Conservation (phyloP, 768 basidiomycete species). For the Suillus variegatus region DNA sequence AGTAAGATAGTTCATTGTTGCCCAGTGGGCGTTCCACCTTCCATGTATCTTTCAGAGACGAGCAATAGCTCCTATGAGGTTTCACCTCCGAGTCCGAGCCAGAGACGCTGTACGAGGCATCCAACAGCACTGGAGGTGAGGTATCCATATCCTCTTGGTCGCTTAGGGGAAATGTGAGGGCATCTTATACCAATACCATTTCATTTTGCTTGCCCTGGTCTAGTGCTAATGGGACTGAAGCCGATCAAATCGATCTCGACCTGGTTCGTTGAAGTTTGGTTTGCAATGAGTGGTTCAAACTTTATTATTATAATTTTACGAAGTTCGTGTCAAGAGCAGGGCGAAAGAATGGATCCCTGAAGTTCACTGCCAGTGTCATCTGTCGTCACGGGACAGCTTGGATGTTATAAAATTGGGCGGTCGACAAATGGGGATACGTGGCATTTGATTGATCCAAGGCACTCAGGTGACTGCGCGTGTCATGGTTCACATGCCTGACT, state of each 20-base stretch:
- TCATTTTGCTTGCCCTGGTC: not conserved
- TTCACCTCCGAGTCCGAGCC: not conserved
- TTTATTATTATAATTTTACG: too few species aligned
- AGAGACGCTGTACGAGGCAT: not conserved
- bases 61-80: not conserved
- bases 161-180: too few species aligned
- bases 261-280: not conserved
- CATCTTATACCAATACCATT: slow-evolving; percentile 3
- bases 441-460: not conserved
- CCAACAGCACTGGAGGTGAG: slow-evolving; percentile 2
- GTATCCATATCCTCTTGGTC: not conserved
- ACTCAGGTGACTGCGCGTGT: not conserved
- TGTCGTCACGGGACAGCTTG: too few species aligned
- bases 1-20: slow-evolving; percentile 79
- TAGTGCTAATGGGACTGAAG: not conserved
- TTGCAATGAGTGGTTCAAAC: not conserved
- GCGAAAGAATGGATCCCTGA: too few species aligned
- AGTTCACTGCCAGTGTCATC: too few species aligned
- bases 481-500: not conserved
- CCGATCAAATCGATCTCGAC: not conserved
- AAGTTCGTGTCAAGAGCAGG: too few species aligned
- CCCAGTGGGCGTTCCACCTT: slow-evolving; percentile 57
- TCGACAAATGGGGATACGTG: too few species aligned
- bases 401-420: too few species aligned
- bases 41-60: slow-evolving; percentile 3